Percentiles rank a stretch among this genome's conserved stretches.
Evolutionary conservation across 2,329 filamentous ascomycete genomes (phyloP).

Genomic region (Fusarium clavum): DNA sequence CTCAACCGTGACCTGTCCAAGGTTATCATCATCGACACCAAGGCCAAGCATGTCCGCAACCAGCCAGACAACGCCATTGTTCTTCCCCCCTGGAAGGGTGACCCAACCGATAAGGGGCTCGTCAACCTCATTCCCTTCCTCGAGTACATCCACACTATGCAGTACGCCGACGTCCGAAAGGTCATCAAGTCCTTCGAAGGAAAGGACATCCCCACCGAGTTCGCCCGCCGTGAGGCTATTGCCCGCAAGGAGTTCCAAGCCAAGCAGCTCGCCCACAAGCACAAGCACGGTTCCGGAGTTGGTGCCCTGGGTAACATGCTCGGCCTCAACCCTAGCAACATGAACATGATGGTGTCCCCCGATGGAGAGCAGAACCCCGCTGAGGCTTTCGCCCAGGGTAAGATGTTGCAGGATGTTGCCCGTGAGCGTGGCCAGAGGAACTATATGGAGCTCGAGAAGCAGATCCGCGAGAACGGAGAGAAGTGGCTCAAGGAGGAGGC

Average conservation of each 20-base stretch:
- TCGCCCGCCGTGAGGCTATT: slow-evolving; percentile 86
- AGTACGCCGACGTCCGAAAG: slow-evolving; percentile 86
- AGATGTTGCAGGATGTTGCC: slow-evolving; percentile 96
- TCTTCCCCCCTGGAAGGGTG: slow-evolving; percentile 88
- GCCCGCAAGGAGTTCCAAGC: slow-evolving; percentile 87
- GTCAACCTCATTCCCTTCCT: slow-evolving; percentile 94
- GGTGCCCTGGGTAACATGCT: slow-evolving; percentile 77
- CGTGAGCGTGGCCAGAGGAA: slow-evolving; percentile 90
- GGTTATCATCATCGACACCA: slow-evolving; percentile 93
- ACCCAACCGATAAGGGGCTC: slow-evolving; percentile 84
- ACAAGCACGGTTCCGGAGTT: slow-evolving; percentile 68
- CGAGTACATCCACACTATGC: slow-evolving; percentile 96
- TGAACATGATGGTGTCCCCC: slow-evolving; percentile 68
- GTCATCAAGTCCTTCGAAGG: slow-evolving; percentile 90
- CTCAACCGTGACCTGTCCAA: slow-evolving; percentile 96
- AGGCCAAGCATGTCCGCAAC: slow-evolving; percentile 81
- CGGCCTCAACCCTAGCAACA: slow-evolving; percentile 78
- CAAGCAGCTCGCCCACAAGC: slow-evolving; percentile 76
- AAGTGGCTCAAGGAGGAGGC: slow-evolving; percentile 97
- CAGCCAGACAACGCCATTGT: slow-evolving; percentile 98
- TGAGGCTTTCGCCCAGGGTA: slow-evolving; percentile 88
- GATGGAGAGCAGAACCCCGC: slow-evolving; percentile 77
- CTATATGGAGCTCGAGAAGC: slow-evolving; percentile 88
- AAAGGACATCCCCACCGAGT: slow-evolving; percentile 89
- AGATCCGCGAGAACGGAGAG: slow-evolving; percentile 92